A percentile compares a stretch with the other conserved stretches of the same genome.
Conservation (phyloP, 2,329 filamentous ascomycete species). For the Ophiostoma pallidulum region DNA sequence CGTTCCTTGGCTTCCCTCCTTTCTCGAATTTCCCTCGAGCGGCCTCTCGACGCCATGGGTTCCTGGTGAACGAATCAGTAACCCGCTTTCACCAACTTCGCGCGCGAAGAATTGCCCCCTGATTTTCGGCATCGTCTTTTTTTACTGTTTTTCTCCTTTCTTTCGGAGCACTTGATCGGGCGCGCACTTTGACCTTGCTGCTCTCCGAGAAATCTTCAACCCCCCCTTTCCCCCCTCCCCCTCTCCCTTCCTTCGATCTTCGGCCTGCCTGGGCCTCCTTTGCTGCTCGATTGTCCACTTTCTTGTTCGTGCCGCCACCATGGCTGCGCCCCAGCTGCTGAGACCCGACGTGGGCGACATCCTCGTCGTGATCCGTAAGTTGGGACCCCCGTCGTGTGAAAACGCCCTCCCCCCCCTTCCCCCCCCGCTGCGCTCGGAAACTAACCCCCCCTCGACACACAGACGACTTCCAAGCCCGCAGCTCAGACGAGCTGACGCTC, state of each 20-base stretch:
- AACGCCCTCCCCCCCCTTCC: not conserved
- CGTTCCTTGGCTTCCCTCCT: not conserved
- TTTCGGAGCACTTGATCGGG: too few relatives aligned
- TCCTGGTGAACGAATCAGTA: not conserved
- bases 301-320: slow-evolving; percentile 7
- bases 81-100: slow-evolving; percentile 7
- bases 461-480: slow-evolving; percentile 91
- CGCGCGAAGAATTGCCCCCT: not conserved
- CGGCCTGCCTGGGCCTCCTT: too few relatives aligned
- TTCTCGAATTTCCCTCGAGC: not conserved
- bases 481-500: slow-evolving; percentile 85
- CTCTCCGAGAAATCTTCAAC: too few relatives aligned
- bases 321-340: slow-evolving; percentile 26
- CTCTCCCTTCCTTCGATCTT: not conserved
- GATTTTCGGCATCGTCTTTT: too few relatives aligned
- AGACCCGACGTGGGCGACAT: slow-evolving; percentile 57
- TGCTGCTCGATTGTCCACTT: not conserved
- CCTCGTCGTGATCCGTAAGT: slow-evolving; percentile 64
- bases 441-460: slow-evolving; percentile 1
- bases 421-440: too few relatives aligned
- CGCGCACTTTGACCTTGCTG: too few relatives aligned
- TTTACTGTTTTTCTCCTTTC: too few relatives aligned
- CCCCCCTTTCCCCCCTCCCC: too few relatives aligned
- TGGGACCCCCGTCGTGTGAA: slow-evolving; percentile 5
- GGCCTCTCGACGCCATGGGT: not conserved